Evolutionary conservation across 148 eudicot species (phyloP).

Genomic region (Oxyria digyna): DNA sequence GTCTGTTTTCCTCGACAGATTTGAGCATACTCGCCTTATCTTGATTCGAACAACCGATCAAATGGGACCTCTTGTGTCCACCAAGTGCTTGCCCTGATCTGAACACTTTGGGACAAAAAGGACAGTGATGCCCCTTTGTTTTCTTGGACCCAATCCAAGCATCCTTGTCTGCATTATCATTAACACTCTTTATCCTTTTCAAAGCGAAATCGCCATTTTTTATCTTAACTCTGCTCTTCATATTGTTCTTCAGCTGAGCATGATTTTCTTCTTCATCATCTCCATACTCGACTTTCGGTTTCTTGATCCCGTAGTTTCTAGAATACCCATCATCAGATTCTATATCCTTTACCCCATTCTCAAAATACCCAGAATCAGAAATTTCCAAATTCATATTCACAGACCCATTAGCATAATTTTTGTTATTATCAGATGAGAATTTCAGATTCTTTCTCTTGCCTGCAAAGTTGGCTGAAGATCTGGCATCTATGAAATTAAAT

Average conservation of each 20-base stretch:
- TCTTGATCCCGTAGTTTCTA: too few species aligned
- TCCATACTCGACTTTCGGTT: too few species aligned
- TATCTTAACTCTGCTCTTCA: too few species aligned
- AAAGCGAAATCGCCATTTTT: neutral
- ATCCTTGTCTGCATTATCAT: neutral
- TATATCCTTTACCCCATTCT: constrained; percentile 46
- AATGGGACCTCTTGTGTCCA: constrained; percentile 68
- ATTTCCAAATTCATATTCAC: constrained; percentile 21
- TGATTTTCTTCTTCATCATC: too few species aligned
- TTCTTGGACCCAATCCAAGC: constrained; percentile 10
- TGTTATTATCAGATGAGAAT: neutral
- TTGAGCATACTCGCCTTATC: neutral
- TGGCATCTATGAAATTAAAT: constrained; percentile 40
- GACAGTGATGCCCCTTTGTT: constrained; percentile 43
- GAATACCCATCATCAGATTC: constrained; percentile 56
- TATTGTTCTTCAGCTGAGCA: too few species aligned
- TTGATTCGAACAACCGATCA: constrained; percentile 8
- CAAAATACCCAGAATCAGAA: constrained; percentile 71
- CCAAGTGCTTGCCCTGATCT: constrained; percentile 68
- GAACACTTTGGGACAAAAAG: constrained; percentile 40
- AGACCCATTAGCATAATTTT: constrained; percentile 6
- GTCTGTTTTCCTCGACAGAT: neutral
- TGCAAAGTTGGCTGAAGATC: constrained; percentile 26
- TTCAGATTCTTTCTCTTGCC: constrained; percentile 10
- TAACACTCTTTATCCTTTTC: too few species aligned